phyloP scores from a whole-genome alignment of 2,329 filamentous ascomycete genomes.

The Xylaria sp. region DNA sequence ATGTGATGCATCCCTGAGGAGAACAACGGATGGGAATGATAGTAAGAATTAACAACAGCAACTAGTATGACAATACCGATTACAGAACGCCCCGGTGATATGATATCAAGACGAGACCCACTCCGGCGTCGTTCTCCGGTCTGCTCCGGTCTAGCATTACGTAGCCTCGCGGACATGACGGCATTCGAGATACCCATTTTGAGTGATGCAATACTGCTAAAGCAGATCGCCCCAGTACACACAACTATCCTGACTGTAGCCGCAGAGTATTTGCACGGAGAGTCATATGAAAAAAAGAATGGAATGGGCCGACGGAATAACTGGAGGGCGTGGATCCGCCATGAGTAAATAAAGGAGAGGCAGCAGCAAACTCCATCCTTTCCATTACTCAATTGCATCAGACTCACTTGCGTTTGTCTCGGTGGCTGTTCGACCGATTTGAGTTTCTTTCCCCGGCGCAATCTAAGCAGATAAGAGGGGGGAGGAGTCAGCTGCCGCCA shows the following conservation, averaged over 20 bases:
- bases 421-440: constrained; percentile 18
- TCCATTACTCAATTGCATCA: neutral
- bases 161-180: constrained; percentile 14
- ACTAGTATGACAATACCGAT: neutral
- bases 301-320: no score
- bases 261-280: neutral
- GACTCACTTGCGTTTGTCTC: constrained; percentile 3
- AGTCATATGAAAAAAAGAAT: neutral
- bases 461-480: constrained; percentile 10
- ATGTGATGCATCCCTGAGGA: no score
- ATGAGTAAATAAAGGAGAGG: neutral
- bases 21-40: neutral
- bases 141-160: neutral
- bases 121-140: constrained; percentile 19
- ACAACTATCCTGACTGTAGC: neutral
- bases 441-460: constrained; percentile 1
- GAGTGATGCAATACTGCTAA: constrained; percentile 6
- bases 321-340: neutral
- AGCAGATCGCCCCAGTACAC: neutral
- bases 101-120: constrained; percentile 12
- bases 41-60: neutral
- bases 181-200: neutral
- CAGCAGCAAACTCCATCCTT: neutral
- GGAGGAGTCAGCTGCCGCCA: constrained; percentile 14
- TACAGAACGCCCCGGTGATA: neutral